phyloP scores from a whole-genome alignment of 371 early-diverging fungal species.

The Dinochytrium kinnereticum region DNA sequence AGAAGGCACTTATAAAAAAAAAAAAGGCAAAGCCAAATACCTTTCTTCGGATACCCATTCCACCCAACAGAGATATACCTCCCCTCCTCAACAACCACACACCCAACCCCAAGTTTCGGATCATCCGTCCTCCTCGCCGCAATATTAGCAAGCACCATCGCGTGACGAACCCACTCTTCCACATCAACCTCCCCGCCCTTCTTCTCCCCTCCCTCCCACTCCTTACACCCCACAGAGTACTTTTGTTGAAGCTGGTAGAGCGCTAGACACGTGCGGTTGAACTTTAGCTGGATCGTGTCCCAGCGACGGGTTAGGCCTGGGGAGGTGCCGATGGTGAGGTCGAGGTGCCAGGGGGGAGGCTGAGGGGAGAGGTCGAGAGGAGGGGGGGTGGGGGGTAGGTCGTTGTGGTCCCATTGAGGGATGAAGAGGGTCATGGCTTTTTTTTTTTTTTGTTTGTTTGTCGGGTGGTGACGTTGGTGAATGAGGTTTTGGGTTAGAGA shows the following conservation, averaged over 20 bases:
- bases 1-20: not conserved
- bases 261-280: slow-evolving; percentile 27
- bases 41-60: slow-evolving; percentile 51
- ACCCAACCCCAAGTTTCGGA: slow-evolving; percentile 50
- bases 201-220: not conserved
- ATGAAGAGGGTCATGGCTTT: slow-evolving; percentile 45
- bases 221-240: slow-evolving; percentile 25
- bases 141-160: slow-evolving; percentile 52
- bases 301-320: slow-evolving; percentile 30
- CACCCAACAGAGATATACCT: slow-evolving; percentile 44
- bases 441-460: no score
- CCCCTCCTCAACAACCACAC: slow-evolving; percentile 36
- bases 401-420: slow-evolving; percentile 42
- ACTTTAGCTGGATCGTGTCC: slow-evolving; percentile 29
- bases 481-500: no score
- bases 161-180: slow-evolving; percentile 35
- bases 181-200: not conserved
- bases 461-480: no score
- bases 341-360: slow-evolving; percentile 28
- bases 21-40: slow-evolving; percentile 21
- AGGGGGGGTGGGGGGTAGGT: not conserved
- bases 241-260: slow-evolving; percentile 16
- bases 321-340: slow-evolving; percentile 16
- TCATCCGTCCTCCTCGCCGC: slow-evolving; percentile 52
- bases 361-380: slow-evolving; percentile 2